phyloP scores from a whole-genome alignment of 2,329 filamentous ascomycete species.

The Raffaelea deltoideospora region DNA sequence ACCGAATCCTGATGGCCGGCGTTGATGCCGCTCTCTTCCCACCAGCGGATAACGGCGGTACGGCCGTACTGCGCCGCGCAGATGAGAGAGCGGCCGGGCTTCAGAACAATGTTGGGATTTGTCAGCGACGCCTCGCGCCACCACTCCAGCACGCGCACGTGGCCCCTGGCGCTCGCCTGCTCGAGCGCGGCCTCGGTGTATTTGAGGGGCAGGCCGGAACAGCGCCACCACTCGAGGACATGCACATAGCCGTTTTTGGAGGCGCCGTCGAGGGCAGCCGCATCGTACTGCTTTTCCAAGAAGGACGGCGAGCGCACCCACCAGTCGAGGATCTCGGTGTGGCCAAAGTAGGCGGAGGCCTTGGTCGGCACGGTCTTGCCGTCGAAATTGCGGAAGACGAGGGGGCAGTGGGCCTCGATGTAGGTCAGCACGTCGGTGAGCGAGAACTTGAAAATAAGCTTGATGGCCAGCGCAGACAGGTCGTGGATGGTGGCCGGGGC shows the following conservation, averaged over 20 bases:
- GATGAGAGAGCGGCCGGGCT: constrained; percentile 72
- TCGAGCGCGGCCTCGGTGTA: constrained; percentile 83
- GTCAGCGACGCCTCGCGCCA: constrained; percentile 52
- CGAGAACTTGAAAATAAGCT: constrained; percentile 83
- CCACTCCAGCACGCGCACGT: constrained; percentile 81
- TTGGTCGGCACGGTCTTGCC: constrained; percentile 76
- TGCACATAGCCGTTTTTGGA: constrained; percentile 73
- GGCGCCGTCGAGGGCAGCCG: constrained; percentile 74
- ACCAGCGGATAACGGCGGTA: constrained; percentile 68
- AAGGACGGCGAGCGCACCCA: constrained; percentile 78
- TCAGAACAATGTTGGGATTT: constrained; percentile 36
- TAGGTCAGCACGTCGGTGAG: constrained; percentile 64
- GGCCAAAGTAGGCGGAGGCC: constrained; percentile 73
- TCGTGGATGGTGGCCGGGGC: constrained; percentile 55
- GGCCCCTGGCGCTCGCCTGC: constrained; percentile 70
- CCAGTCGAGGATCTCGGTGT: constrained; percentile 74
- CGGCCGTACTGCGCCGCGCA: constrained; percentile 74
- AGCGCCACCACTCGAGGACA: constrained; percentile 81
- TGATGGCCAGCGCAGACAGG: constrained; percentile 68
- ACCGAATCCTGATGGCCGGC: constrained; percentile 70
- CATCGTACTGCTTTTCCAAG: constrained; percentile 70
- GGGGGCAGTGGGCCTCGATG: constrained; percentile 42
- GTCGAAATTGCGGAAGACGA: constrained; percentile 78
- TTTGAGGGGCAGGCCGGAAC: constrained; percentile 58
- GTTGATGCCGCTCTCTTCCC: constrained; percentile 68